These are phyloP conservation scores for Lotmaria passim DNA, from an alignment of 208 protist genomes.

Conservation along the genomic window DNA sequence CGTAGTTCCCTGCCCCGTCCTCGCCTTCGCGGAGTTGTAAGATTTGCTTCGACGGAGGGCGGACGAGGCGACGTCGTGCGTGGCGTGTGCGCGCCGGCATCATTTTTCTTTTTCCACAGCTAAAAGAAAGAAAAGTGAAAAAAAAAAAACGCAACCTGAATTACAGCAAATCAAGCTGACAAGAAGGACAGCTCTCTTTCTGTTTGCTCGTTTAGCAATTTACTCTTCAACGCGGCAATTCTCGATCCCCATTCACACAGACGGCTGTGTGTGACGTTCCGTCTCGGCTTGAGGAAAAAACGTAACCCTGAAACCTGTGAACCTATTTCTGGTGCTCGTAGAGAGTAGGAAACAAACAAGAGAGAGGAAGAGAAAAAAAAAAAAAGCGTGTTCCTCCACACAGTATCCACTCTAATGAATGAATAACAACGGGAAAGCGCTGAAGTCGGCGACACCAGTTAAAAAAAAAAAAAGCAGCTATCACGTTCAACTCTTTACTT, in stretches of 20 bases:
- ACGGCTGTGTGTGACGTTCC: no score
- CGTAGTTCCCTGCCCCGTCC: slow-evolving; percentile 1
- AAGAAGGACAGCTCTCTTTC: no score
- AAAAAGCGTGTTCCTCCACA: no score
- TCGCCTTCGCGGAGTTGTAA: slow-evolving; percentile 12
- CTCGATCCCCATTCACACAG: no score
- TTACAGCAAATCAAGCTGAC: no score
- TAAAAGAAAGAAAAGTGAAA: slow-evolving; percentile 1
- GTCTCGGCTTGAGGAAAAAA: no score
- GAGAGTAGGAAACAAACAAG: no score
- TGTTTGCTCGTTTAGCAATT: no score
- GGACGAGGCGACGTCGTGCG: slow-evolving; percentile 5
- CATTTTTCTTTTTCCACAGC: not conserved
- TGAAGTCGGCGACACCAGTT: not conserved
- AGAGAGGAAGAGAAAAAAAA: not conserved
- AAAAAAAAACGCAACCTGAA: not conserved
- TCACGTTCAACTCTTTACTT: not conserved
- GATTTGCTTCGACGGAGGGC: slow-evolving; percentile 18
- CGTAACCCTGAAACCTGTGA: no score
- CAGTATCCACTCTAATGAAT: not conserved
- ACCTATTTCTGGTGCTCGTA: no score
- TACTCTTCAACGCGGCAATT: no score
- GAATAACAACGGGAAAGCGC: not conserved
- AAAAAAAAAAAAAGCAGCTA: not conserved
- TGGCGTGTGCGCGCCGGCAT: slow-evolving; percentile 14